Evolutionary conservation across 805 yeast genomes (phyloP), one percentile per base, ranked within the genome.

Genomic region (Cyberlindnera xylosilytica): DNA sequence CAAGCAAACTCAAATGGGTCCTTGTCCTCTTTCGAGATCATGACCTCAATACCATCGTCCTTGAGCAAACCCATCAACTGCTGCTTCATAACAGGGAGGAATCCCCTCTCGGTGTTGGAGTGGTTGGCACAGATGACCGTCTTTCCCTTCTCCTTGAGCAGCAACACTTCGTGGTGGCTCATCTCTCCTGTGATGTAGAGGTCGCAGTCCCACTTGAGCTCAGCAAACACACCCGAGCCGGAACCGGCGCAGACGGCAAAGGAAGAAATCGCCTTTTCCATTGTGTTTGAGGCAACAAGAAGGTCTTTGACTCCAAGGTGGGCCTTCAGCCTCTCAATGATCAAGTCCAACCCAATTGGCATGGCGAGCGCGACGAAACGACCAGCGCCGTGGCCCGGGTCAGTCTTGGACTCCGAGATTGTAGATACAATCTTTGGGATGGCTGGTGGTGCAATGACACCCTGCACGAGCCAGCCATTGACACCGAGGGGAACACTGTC

Each of bases 191-290:
- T 90, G 55, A 80, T 76, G 59, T 75, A 84, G 32, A 89, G 68
- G 54, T 93, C 98, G 3, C 39, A 52, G 6, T 47, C 46, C 2
- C 36, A 42, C 0, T 64, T 58, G 76, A 68, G 8, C 77, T 44
- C 63, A 88, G 81, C 2, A 90, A 87, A 1, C 82, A 86, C 83
- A 0, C 99, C 98, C 2, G 96, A 85, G 0, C 99, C 99, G 4
- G 96, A 85, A 0, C 99, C 99, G 4, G 99, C 98, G 64, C 99
- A 93, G 13, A 93, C 62, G 1, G 97, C 98, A 18, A 89, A 68
- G 0, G 76, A 72, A 19, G 61, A 63, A 40, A 88, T 71, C 3
- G 50, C 49, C 3, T 54, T 51, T 6, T 52, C 55, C 12, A 62
- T 30, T 6, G 42, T 30, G 2, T 49, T 60, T 0, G 68, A 56